Evolutionary conservation across 257 asterid genomes (phyloP).

Genomic region (Nicotiana tomentosiformis): DNA sequence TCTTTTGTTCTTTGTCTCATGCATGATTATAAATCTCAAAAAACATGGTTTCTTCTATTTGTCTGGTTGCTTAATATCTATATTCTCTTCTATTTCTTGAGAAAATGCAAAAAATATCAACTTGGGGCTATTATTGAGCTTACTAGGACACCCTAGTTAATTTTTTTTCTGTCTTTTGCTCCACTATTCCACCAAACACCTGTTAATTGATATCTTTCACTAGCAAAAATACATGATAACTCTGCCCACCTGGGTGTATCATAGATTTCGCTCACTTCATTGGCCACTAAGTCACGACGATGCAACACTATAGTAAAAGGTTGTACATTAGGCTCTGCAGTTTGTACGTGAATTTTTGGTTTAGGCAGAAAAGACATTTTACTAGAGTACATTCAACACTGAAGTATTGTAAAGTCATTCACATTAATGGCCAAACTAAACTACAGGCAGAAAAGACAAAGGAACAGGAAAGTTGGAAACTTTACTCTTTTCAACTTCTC

Average conservation of each 20-base stretch:
- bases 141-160: background rate
- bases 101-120: background rate
- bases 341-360: background rate
- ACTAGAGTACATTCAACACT: no score
- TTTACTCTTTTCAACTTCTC: conserved; percentile 8
- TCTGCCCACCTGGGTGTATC: background rate
- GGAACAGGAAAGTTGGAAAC: background rate
- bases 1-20: background rate
- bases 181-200: no score
- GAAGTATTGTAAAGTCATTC: background rate
- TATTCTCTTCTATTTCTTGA: background rate
- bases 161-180: background rate
- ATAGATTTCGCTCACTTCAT: background rate
- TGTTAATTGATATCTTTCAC: background rate
- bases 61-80: background rate
- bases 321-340: background rate
- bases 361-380: background rate
- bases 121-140: background rate
- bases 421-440: conserved; percentile 15
- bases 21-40: background rate
- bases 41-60: background rate
- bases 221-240: background rate
- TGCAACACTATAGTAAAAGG: background rate
- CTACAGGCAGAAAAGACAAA: conserved; percentile 4
- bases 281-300: background rate